Evolutionary conservation across 345 rosid genomes (phyloP).

Genomic region (Dimocarpus longan): DNA sequence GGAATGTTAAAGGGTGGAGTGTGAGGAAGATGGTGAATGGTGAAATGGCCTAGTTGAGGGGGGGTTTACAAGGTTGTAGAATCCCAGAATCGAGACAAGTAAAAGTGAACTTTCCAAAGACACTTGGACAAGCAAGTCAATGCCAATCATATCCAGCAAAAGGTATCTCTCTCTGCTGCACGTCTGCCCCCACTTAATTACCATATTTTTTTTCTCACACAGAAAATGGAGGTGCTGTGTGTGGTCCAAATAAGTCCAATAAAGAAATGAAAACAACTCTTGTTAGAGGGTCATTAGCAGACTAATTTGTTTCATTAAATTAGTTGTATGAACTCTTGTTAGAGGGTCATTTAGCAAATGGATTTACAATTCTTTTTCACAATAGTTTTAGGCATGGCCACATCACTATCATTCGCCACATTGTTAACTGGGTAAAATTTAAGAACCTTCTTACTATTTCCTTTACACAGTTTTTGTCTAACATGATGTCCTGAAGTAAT

Average conservation of each 20-base stretch:
- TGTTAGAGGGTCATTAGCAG: background rate
- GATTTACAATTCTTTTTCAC: too few species aligned
- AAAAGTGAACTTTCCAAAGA: conserved; percentile 52
- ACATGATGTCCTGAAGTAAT: too few species aligned
- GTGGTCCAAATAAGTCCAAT: conserved; percentile 15
- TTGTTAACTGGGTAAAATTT: too few species aligned
- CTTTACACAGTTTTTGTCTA: too few species aligned
- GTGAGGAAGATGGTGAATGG: background rate
- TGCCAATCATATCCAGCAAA: conserved; percentile 61
- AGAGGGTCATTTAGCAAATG: background rate
- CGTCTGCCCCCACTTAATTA: conserved; percentile 16
- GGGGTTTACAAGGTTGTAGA: conserved; percentile 10
- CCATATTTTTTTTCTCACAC: background rate
- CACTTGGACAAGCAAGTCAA: conserved; percentile 52
- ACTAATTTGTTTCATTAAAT: too few species aligned
- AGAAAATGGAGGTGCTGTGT: background rate
- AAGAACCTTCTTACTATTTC: too few species aligned
- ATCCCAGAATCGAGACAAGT: conserved; percentile 28
- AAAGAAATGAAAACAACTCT: background rate
- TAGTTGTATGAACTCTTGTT: too few species aligned
- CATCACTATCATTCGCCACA: too few species aligned
- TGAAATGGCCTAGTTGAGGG: background rate
- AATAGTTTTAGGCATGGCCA: too few species aligned
- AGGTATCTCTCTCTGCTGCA: conserved; percentile 27
- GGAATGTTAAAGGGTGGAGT: background rate